These are phyloP conservation scores for Fusarium protoensiforme DNA, from an alignment of 2,329 filamentous ascomycete species.

Conservation along the genomic window DNA sequence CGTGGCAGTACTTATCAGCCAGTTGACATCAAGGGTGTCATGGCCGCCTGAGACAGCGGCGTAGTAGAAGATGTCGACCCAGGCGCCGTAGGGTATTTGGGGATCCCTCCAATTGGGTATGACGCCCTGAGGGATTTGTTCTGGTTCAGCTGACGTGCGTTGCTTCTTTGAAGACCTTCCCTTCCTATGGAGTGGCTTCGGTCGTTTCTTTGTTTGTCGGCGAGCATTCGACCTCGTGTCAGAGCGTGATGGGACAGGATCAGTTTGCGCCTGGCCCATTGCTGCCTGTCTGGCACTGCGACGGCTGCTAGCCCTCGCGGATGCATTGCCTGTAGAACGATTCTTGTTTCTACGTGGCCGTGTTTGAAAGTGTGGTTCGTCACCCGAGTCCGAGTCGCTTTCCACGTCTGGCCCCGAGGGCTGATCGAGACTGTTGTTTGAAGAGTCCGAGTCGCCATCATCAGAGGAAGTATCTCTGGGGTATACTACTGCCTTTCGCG, in stretches of 20 bases:
- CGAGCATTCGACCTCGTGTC: not conserved
- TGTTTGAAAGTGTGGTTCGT: conserved; percentile 6
- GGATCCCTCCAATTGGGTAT: conserved; percentile 67
- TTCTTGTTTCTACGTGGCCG: conserved; percentile 6
- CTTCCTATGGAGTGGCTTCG: conserved; percentile 13
- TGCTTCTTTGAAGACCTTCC: conserved; percentile 34
- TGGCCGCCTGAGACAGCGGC: conserved; percentile 63
- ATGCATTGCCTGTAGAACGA: not conserved
- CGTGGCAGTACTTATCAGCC: conserved; percentile 73
- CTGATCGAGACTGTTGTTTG: conserved; percentile 11
- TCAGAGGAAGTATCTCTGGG: conserved; percentile 25
- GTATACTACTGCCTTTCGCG: conserved; percentile 13
- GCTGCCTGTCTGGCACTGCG: conserved; percentile 28
- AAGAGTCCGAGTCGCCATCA: conserved; percentile 20
- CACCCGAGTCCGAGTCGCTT: conserved; percentile 15
- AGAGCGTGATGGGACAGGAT: not conserved
- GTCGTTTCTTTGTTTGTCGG: conserved; percentile 26
- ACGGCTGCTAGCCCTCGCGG: conserved; percentile 3
- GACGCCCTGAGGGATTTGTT: conserved; percentile 20
- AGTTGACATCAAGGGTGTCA: conserved; percentile 62
- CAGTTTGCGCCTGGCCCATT: conserved; percentile 1
- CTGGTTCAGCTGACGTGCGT: conserved; percentile 15
- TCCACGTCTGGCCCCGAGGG: conserved; percentile 18
- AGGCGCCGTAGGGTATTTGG: conserved; percentile 72
- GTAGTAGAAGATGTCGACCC: conserved; percentile 76